A percentile compares a stretch with the other conserved stretches of the same genome.
Conservation (phyloP, 345 rosid species). For the Gossypium longicalyx region DNA sequence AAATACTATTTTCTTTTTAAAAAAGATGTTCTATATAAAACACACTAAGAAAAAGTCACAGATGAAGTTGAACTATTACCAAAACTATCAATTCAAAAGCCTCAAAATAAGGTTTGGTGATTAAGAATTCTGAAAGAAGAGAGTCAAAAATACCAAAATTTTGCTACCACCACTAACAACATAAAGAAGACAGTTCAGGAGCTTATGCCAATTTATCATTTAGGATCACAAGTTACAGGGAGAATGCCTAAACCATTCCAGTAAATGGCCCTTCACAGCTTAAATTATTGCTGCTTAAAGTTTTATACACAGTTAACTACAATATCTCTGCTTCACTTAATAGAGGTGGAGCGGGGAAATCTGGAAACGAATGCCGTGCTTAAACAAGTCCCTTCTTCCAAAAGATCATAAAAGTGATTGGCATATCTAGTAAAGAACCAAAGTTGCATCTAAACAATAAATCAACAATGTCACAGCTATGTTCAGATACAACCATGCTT, state of each 20-base stretch:
- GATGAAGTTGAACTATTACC: not conserved
- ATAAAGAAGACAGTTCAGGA: not conserved
- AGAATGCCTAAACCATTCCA: not conserved
- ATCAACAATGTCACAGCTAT: not conserved
- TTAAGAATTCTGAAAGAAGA: not conserved
- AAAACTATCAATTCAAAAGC: not conserved
- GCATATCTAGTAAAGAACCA: not conserved
- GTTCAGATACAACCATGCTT: not conserved
- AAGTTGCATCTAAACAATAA: not conserved
- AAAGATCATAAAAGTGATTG: not conserved
- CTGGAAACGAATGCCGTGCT: not conserved
- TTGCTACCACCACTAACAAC: conserved; percentile 4
- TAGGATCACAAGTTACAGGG: not conserved
- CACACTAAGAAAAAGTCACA: not conserved
- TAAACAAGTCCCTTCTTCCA: not conserved
- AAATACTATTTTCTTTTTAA: not conserved
- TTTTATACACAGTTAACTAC: not conserved
- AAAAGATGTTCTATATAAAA: not conserved
- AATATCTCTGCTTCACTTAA: not conserved
- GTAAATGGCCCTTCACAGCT: not conserved
- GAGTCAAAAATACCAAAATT: not conserved
- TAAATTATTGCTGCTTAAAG: not conserved
- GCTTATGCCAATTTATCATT: conserved; percentile 1
- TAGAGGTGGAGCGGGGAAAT: not conserved
- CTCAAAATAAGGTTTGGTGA: not conserved